Evolutionary conservation across 2,329 filamentous ascomycete species (phyloP).

Genomic region (Pleurostoma richardsiae): DNA sequence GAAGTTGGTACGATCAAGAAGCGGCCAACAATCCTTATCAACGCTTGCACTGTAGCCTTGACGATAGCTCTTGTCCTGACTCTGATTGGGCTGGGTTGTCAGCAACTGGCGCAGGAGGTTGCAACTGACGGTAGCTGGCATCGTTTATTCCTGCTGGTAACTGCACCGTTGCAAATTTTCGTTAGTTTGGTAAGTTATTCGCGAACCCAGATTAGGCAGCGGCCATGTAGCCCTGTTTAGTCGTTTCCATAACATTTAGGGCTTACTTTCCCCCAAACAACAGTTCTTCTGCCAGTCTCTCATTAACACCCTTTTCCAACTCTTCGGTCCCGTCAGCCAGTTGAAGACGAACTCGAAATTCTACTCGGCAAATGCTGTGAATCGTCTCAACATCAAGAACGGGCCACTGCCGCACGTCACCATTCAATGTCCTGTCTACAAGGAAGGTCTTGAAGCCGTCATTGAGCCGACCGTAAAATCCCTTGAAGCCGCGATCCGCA

Average conservation of each 20-base stretch:
- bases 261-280: neutral
- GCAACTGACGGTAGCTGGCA: conserved; percentile 1
- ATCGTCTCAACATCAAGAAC: neutral
- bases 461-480: conserved; percentile 73
- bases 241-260: neutral
- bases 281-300: conserved; percentile 8
- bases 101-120: conserved; percentile 4
- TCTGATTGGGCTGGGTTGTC: conserved; percentile 6
- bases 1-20: conserved; percentile 1
- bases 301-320: conserved; percentile 2
- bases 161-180: conserved; percentile 4
- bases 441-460: conserved; percentile 71
- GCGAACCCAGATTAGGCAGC: neutral
- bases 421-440: conserved; percentile 84
- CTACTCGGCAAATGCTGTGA: neutral
- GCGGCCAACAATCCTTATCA: conserved; percentile 4
- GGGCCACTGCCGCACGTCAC: conserved; percentile 43
- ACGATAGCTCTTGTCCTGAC: conserved; percentile 5
- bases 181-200: conserved; percentile 6
- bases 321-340: conserved; percentile 1
- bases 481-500: conserved; percentile 71
- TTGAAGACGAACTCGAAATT: neutral
- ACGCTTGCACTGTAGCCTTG: conserved; percentile 4
- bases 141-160: conserved; percentile 1
- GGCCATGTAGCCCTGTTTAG: neutral